Evolutionary conservation across 2,329 filamentous ascomycete genomes (phyloP).

Genomic region (Colletotrichum tropicicola): DNA sequence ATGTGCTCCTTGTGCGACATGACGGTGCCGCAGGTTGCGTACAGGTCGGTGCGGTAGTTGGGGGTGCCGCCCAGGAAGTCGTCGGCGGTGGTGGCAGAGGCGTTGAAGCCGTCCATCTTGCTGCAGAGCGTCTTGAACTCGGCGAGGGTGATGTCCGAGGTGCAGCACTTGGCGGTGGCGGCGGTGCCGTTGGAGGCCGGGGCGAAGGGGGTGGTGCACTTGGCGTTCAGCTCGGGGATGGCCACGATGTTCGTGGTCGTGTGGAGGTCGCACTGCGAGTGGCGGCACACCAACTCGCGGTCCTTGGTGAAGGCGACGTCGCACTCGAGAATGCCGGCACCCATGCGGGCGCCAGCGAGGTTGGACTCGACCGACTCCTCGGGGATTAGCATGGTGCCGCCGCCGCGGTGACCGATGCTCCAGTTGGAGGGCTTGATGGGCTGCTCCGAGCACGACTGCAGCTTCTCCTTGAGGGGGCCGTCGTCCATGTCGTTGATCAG

Average conservation of each 20-base stretch:
- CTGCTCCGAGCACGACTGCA: conserved; percentile 65
- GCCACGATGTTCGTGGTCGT: conserved; percentile 74
- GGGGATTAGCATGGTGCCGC: conserved; percentile 69
- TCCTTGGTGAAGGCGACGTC: conserved; percentile 75
- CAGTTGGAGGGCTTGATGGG: conserved; percentile 60
- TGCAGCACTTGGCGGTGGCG: conserved; percentile 75
- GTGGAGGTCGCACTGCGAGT: conserved; percentile 74
- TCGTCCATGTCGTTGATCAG: conserved; percentile 71
- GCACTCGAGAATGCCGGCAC: conserved; percentile 73
- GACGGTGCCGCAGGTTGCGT: conserved; percentile 70
- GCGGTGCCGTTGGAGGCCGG: conserved; percentile 58
- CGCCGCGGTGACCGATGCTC: conserved; percentile 69
- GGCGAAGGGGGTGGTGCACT: conserved; percentile 70
- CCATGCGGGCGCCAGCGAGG: conserved; percentile 72
- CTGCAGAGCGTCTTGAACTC: conserved; percentile 75
- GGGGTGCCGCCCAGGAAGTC: conserved; percentile 69
- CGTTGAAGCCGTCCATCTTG: conserved; percentile 75
- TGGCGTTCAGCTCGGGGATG: conserved; percentile 68
- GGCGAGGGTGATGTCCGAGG: conserved; percentile 72
- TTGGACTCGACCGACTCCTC: conserved; percentile 70
- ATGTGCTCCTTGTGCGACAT: conserved; percentile 71
- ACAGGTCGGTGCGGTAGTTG: conserved; percentile 71
- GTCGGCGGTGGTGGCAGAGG: conserved; percentile 63
- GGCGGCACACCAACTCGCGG: conserved; percentile 72
- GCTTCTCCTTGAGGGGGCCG: conserved; percentile 65